Evolutionary conservation across 1,284 basidiomycete genomes (phyloP).

Genomic region (Melampsora occidentalis): DNA sequence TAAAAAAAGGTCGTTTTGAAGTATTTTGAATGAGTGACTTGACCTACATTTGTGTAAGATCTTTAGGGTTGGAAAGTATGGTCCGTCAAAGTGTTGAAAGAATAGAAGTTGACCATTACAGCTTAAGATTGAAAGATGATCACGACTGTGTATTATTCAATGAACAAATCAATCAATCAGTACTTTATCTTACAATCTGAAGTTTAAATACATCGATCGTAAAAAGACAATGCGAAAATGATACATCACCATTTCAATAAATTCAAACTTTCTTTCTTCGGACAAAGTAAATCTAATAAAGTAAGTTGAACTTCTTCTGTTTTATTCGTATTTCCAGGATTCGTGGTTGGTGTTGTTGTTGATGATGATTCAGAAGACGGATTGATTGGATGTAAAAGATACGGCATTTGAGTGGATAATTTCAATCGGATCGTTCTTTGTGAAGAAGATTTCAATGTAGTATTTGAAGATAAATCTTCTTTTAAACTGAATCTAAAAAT

Average conservation of each 20-base stretch:
- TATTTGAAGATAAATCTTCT: conserved; percentile 84
- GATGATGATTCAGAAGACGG: conserved; percentile 38
- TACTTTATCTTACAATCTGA: too few species aligned
- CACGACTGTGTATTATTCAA: conserved; percentile 65
- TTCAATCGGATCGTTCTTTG: conserved; percentile 81
- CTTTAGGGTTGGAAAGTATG: conserved; percentile 80
- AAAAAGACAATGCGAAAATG: too few species aligned
- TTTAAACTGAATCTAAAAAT: conserved; percentile 71
- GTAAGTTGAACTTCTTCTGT: conserved; percentile 59
- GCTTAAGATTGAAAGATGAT: conserved; percentile 89
- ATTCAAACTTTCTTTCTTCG: conserved; percentile 92
- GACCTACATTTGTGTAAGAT: conserved; percentile 83
- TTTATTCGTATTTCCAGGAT: conserved; percentile 47
- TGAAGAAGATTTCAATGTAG: conserved; percentile 90
- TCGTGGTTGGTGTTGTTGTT: conserved; percentile 45
- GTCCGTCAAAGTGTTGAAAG: conserved; percentile 96
- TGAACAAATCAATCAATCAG: neutral
- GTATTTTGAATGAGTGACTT: too few species aligned
- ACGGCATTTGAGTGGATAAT: conserved; percentile 79
- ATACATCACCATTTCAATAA: conserved; percentile 82
- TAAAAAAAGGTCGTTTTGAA: conserved; percentile 40
- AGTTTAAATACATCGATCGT: too few species aligned
- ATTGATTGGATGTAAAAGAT: conserved; percentile 55
- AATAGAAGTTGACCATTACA: conserved; percentile 81
- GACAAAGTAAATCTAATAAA: conserved; percentile 85